Evolutionary conservation across 2,329 filamentous ascomycete genomes (phyloP).

Genomic region (Cercospora zeae-maydis): DNA sequence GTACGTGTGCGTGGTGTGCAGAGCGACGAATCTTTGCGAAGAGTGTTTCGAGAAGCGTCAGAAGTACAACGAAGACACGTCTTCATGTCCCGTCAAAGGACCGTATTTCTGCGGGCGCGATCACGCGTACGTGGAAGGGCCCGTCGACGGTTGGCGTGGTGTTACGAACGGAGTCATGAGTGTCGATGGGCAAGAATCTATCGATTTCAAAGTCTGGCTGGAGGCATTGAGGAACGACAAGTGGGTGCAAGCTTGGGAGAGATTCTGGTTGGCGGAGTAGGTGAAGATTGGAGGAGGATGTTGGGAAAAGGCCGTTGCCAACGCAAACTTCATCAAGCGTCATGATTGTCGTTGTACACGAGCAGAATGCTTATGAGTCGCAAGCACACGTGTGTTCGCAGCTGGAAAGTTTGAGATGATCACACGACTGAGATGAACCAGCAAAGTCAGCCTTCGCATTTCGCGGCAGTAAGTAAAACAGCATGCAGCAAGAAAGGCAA

Average conservation of each 20-base stretch:
- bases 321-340: background rate
- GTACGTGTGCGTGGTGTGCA: conserved; percentile 4
- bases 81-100: background rate
- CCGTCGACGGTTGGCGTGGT: conserved; percentile 2
- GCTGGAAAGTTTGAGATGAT: background rate
- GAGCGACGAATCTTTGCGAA: background rate
- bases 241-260: conserved; percentile 7
- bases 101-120: conserved; percentile 1
- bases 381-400: background rate
- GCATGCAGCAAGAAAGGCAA: background rate
- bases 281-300: no score
- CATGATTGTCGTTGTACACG: background rate
- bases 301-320: background rate
- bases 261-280: conserved; percentile 10
- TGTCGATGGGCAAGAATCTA: conserved; percentile 4
- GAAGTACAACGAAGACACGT: background rate
- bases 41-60: conserved; percentile 3
- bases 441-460: background rate
- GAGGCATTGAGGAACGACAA: conserved; percentile 9
- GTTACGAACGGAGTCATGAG: conserved; percentile 3
- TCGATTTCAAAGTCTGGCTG: conserved; percentile 8
- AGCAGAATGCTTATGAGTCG: background rate
- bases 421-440: no score
- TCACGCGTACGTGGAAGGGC: conserved; percentile 1
- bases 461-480: background rate